These are phyloP conservation scores for Solanum pimpinellifolium DNA, from an alignment of 257 asterid genomes.

Conservation along the genomic window DNA sequence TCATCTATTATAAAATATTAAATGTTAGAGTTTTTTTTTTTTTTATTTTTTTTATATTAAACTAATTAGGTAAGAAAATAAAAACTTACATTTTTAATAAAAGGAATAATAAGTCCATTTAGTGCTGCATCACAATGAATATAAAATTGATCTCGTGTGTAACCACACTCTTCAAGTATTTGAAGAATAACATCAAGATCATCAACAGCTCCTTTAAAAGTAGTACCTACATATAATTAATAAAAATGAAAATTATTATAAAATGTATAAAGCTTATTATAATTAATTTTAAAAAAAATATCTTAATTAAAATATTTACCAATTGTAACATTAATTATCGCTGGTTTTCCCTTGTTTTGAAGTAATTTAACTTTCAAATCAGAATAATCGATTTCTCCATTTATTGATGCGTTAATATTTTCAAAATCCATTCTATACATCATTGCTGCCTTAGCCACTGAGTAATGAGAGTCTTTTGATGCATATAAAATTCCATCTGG, in stretches of 20 bases:
- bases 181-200: slow-evolving; percentile 19
- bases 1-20: neutral
- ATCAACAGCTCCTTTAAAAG: slow-evolving; percentile 34
- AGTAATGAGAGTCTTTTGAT: slow-evolving; percentile 11
- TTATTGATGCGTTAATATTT: neutral
- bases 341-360: slow-evolving; percentile 9
- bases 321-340: slow-evolving; percentile 11
- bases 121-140: slow-evolving; percentile 31
- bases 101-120: slow-evolving; percentile 17
- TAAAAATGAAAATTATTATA: neutral
- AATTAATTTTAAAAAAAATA: no score
- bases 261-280: neutral
- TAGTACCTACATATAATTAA: slow-evolving; percentile 13
- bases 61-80: neutral
- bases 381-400: slow-evolving; percentile 11
- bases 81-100: slow-evolving; percentile 2
- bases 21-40: neutral
- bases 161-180: slow-evolving; percentile 20
- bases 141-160: slow-evolving; percentile 11
- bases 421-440: slow-evolving; percentile 12
- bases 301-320: neutral
- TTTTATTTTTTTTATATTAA: neutral
- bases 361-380: slow-evolving; percentile 7
- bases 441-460: slow-evolving; percentile 8
- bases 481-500: slow-evolving; percentile 6